Base-by-base conservation (phyloP, 768 basidiomycete species). In the Aureoboletus auriporus region DNA sequence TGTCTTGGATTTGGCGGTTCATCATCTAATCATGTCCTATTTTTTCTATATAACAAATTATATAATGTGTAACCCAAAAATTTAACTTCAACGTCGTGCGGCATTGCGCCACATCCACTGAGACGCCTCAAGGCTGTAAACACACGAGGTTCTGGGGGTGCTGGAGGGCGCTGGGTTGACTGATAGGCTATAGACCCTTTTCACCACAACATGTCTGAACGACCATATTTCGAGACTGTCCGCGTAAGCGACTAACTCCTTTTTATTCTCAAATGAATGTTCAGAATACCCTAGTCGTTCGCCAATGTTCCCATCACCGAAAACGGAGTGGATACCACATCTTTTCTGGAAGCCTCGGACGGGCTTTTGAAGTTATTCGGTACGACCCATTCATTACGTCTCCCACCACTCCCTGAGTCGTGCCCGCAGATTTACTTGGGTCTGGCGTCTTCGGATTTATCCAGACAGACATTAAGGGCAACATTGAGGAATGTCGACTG, bases 341-440 rank as follows among this genome's bases (percentile, higher is more conserved):
- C 76, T 11, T 98, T 98, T 73, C 74, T 93, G 39, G 85, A 90
- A 61, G 94, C 94, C 1, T 82, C 91, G 16, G 91, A 95, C 67
- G 93, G 90, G 14, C 76, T 98, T 26, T 74, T 86, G 13, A 71
- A 77, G 46, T 71, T 89, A 71, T 88, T 88, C 61, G 84, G 86
- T 84, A 53, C 49, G 78, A 43, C 51, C 51, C 36, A 47, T 45
- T 10, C 47, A 63, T 65, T 58, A 62, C 53, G 56, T 62, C 30
- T 52, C 42, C 44, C 44, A 37, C 48, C 46, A 43, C 35, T 46
- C 42, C 52, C 51, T 61, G 20, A 39, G 45, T 39, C 44, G 49
- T 52, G 35, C 28, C 44, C 54, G 37, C 56, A 86, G 86, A 87
- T 67, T 71, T 88, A 17, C 68, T 88, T 30, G 85, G 85, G 20